A percentile compares a stretch with the other conserved stretches of the same genome.
Evolutionary conservation across 345 rosid species (phyloP).

Genomic region (Salix caprea): DNA sequence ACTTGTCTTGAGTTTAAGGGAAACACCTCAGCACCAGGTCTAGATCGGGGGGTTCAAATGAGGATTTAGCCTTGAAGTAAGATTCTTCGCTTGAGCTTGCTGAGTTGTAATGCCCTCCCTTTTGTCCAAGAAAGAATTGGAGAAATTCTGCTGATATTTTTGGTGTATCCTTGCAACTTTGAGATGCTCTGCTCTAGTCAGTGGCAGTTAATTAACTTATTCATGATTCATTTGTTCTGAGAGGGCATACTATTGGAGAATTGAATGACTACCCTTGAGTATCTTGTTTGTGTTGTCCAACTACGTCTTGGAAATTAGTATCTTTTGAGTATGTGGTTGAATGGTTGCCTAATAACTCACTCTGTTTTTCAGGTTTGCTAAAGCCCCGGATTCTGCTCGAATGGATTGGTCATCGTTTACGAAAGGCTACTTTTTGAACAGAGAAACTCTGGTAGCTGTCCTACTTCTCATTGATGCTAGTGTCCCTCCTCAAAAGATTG

Average conservation of each 20-base stretch:
- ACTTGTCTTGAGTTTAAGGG: too few species aligned
- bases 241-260: not conserved
- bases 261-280: not conserved
- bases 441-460: conserved; percentile 67
- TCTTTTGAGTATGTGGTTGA: not conserved
- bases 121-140: too few species aligned
- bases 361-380: conserved; percentile 57
- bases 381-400: conserved; percentile 72
- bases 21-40: too few species aligned
- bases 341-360: not conserved
- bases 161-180: too few species aligned
- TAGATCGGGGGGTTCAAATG: too few species aligned
- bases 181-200: not conserved
- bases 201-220: too few species aligned
- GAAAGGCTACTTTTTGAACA: conserved; percentile 82
- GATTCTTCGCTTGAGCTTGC: too few species aligned
- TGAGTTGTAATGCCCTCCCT: too few species aligned
- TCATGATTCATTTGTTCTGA: too few species aligned
- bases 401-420: conserved; percentile 93
- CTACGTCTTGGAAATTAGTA: not conserved
- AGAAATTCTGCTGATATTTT: too few species aligned
- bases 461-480: conserved; percentile 87
- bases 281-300: not conserved
- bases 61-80: too few species aligned
- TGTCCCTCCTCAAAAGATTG: conserved; percentile 88